phyloP scores from a whole-genome alignment of 495 filamentous ascomycete species.

The Daldinia bambusicola region DNA sequence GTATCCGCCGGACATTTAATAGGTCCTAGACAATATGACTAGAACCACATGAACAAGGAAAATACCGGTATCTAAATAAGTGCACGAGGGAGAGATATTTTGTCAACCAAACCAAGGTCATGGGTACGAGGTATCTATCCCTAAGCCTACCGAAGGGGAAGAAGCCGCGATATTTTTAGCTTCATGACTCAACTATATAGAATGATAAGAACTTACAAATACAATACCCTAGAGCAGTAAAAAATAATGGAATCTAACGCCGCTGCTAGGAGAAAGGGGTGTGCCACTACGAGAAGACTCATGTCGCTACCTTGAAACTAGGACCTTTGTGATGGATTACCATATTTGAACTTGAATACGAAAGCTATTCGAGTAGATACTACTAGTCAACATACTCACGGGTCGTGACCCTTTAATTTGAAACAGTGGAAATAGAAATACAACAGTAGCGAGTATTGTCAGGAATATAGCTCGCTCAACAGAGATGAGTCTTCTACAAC shows the following conservation, averaged over 20 bases:
- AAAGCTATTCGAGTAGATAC: background rate
- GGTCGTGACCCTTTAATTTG: background rate
- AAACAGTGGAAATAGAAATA: background rate
- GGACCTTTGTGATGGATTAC: background rate
- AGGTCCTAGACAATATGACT: background rate
- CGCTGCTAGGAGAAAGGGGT: background rate
- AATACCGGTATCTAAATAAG: background rate
- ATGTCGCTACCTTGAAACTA: background rate
- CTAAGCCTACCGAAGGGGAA: background rate
- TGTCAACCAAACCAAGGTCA: background rate
- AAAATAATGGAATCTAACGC: background rate
- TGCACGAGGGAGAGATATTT: background rate
- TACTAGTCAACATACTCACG: background rate
- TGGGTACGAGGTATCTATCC: background rate
- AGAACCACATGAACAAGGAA: background rate
- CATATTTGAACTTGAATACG: constrained; percentile 3
- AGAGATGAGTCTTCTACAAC: constrained; percentile 51
- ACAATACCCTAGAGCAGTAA: background rate
- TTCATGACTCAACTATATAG: background rate
- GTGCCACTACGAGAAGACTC: background rate
- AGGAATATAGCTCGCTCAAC: background rate
- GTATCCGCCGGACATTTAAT: background rate
- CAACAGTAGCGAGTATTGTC: background rate
- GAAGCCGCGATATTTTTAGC: background rate
- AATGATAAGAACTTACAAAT: background rate